Evolutionary conservation across 176 grass and related monocot genomes (phyloP), one percentile per base, ranked within the genome.

Genomic region (Tuctoria greenei): DNA sequence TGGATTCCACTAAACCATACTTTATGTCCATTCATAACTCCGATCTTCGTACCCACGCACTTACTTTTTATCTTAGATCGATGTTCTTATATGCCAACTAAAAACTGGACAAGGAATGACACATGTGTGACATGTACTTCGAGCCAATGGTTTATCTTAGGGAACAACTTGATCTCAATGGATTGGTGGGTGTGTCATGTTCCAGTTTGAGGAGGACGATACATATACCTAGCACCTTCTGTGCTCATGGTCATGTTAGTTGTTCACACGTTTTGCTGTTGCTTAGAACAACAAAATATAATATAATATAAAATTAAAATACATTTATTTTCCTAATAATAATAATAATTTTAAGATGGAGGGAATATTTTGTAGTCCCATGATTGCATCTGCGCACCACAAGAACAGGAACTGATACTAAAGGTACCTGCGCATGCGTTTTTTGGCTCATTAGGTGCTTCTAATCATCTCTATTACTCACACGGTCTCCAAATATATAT

Each of bases 181-280:
- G 41, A 60, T 51, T 59, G 35, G 41, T 67, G n/a, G 24, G 68
- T 84, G 80, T 78, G 74, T 84, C 82, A 25, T 71, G 43, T 49
- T 52, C 24, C 45, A 24, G 58, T 72, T 55, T 26, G 57, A 71
- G 67, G 34, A 43, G 45, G 25, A 9, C 31, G 17, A 57, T 4
- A 24, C 65, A n/a, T n/a, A n/a, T n/a, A 45, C 10, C 52, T 36
- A n/a, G 23, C 36, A 58, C 43, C 36, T 78, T 69, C 31, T 24
- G 37, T n/a, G n/a, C n/a, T 44, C 8, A 31, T 59, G 17, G 25
- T 35, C 10, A 14, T 10, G 64, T 42, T 66, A 56, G 27, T 79
- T 15, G 24, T 57, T 15, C 50, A 73, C 36, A 73, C 34, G 15
- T 27, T 41, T 14, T 27, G 37, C 2, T 73, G 54, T 42, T 74